A percentile compares a stretch with the other conserved stretches of the same genome.
Evolutionary conservation across 2,329 filamentous ascomycete genomes (phyloP).

Genomic region (Scedosporium aurantiacum): DNA sequence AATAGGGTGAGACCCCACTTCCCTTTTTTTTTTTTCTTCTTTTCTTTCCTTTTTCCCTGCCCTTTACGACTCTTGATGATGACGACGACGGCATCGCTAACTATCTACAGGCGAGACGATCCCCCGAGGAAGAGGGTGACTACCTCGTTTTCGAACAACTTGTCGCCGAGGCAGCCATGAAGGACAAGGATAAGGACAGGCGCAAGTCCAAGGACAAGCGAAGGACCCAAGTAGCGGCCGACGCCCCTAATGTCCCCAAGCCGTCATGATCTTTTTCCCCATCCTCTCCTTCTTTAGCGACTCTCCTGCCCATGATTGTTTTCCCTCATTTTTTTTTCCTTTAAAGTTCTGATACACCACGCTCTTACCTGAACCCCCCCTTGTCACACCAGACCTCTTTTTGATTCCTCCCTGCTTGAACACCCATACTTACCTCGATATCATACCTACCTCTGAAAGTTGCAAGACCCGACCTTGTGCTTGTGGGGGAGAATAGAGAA

Average conservation of each 20-base stretch:
- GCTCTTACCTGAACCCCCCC: too few species aligned
- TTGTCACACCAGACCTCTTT: too few species aligned
- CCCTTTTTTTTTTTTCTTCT: not conserved
- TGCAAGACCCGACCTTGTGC: too few species aligned
- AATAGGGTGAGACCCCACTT: slow-evolving; percentile 51
- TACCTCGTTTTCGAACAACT: slow-evolving; percentile 98
- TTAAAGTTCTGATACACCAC: too few species aligned
- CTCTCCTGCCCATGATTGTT: not conserved
- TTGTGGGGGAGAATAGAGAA: not conserved
- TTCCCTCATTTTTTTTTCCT: not conserved
- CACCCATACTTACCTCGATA: too few species aligned
- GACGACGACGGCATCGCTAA: too few species aligned
- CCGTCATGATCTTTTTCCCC: not conserved
- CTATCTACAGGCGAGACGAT: slow-evolving; percentile 59
- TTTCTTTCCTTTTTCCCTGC: not conserved
- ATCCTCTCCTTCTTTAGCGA: not conserved
- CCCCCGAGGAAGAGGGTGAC: slow-evolving; percentile 93
- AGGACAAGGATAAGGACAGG: slow-evolving; percentile 67
- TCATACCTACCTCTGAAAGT: too few species aligned
- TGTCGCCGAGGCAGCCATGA: slow-evolving; percentile 89
- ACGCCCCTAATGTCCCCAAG: slow-evolving; percentile 15
- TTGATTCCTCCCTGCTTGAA: too few species aligned
- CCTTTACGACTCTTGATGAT: not conserved
- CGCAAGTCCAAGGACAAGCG: slow-evolving; percentile 34
- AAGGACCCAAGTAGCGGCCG: slow-evolving; percentile 14